Conservation (phyloP, 192 early-diverging fungal species). For the Coemansia sp. region DNA sequence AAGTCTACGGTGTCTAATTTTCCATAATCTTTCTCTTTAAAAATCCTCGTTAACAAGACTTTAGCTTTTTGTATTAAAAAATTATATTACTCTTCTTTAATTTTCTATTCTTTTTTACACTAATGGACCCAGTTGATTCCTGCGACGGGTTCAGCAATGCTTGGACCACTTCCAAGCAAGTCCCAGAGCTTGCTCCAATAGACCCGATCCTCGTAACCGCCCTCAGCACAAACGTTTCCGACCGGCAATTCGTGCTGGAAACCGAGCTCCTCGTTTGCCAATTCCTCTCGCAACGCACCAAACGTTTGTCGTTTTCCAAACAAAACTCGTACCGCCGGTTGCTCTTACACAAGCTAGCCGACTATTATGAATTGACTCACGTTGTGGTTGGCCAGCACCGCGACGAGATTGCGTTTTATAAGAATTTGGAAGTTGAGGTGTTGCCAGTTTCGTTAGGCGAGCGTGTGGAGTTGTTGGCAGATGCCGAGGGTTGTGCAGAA, state of each 20-base stretch:
- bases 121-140: background rate
- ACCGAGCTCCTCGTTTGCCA: conserved; percentile 11
- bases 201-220: conserved; percentile 20
- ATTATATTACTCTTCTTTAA: background rate
- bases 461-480: background rate
- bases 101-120: background rate
- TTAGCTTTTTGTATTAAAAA: background rate
- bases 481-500: background rate
- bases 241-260: conserved; percentile 24
- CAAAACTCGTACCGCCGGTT: conserved; percentile 36
- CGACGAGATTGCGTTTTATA: conserved; percentile 34
- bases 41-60: background rate
- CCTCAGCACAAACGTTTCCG: conserved; percentile 7
- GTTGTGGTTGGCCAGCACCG: conserved; percentile 21
- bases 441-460: background rate
- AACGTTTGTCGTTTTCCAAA: conserved; percentile 11
- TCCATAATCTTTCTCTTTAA: too few relatives aligned
- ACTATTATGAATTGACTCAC: conserved; percentile 23
- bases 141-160: too few relatives aligned
- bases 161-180: background rate
- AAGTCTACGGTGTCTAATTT: conserved; percentile 38
- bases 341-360: conserved; percentile 26
- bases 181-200: background rate
- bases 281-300: conserved; percentile 11
- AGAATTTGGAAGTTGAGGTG: background rate